Evolutionary conservation across 2,329 filamentous ascomycete species (phyloP), one percentile per base, ranked within the genome.

Genomic region (Ustulina deusta): DNA sequence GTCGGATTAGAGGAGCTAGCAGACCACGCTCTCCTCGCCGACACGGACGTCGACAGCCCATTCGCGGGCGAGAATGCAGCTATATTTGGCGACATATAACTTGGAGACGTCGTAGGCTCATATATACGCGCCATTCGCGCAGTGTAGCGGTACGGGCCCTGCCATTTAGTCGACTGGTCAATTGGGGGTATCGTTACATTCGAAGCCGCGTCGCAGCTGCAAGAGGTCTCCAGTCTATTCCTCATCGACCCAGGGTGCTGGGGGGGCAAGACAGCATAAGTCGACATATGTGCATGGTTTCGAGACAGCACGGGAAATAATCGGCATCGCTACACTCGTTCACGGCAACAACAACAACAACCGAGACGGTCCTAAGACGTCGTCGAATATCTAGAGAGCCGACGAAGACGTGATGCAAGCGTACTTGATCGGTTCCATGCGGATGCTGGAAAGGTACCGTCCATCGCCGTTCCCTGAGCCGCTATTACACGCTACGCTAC

Each of bases 91-190:
- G 46, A 51, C 17, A 15, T 55, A 11, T 25, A 61, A 4, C 42
- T 68, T 3, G 34, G 36, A 10, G 48, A 60, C 1, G 34, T 57
- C 1, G 65, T 52, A 10, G 22, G 25, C 3, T 27, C 62, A 1
- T 69, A 40, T 27, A 55, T 59, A 13, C 17, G 32, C 10, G 65
- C 62, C 25, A 65, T 65, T 11, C 46, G 54, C 6, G 42, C 20
- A 4, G 38, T 62, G 6, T 57, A 70, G 25, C 65, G 65, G 6
- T 38, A 60, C 2, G 64, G 68, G 9, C 61, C 61, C 4, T 70
- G 68, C 36, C 58, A 61, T 57, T 25, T 68, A 1, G 68, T 61
- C 40, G 68, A 61, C 13, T 70, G 64, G 68, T 70, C 68, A 17
- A 54, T 64, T 3, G 64, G 68, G 11, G 61, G 68, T 10, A 42